Percentiles rank a stretch among this genome's conserved stretches.
Conservation (phyloP, 495 filamentous ascomycete genomes). For the Lepidopterella palustris region DNA sequence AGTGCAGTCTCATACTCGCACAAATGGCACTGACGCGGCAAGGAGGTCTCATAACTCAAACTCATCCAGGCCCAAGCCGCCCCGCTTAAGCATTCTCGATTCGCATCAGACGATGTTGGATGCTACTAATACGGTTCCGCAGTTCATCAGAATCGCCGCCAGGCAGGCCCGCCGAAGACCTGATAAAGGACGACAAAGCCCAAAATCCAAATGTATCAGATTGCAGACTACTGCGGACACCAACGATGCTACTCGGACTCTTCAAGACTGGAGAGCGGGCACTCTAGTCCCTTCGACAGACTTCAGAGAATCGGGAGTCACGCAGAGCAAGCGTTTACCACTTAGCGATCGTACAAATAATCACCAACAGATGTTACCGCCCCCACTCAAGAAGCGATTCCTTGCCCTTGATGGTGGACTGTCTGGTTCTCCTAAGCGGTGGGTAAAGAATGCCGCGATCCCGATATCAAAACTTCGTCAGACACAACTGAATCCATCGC, state of each 20-base stretch:
- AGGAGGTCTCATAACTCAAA: background rate
- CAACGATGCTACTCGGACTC: constrained; percentile 58
- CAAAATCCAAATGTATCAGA: constrained; percentile 65
- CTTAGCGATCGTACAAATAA: constrained; percentile 22
- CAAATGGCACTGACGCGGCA: background rate
- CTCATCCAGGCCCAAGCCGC: constrained; percentile 32
- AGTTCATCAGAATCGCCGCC: constrained; percentile 72
- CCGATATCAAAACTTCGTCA: background rate
- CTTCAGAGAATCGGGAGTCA: constrained; percentile 33
- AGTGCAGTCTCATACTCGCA: background rate
- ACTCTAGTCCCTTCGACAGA: constrained; percentile 40
- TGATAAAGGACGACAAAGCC: constrained; percentile 65
- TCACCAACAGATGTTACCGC: background rate
- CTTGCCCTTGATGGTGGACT: background rate
- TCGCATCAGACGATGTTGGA: constrained; percentile 14
- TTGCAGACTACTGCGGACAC: constrained; percentile 68
- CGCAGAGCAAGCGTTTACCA: constrained; percentile 6
- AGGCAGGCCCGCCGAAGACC: constrained; percentile 56
- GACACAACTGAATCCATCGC: background rate
- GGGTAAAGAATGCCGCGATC: background rate
- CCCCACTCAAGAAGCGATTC: background rate
- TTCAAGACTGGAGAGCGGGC: constrained; percentile 73
- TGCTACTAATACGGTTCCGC: constrained; percentile 44
- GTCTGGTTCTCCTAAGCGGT: background rate
- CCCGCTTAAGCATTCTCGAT: constrained; percentile 67